Base-by-base conservation (phyloP, 2,329 filamentous ascomycete species). In the Colletotrichum cereale region DNA sequence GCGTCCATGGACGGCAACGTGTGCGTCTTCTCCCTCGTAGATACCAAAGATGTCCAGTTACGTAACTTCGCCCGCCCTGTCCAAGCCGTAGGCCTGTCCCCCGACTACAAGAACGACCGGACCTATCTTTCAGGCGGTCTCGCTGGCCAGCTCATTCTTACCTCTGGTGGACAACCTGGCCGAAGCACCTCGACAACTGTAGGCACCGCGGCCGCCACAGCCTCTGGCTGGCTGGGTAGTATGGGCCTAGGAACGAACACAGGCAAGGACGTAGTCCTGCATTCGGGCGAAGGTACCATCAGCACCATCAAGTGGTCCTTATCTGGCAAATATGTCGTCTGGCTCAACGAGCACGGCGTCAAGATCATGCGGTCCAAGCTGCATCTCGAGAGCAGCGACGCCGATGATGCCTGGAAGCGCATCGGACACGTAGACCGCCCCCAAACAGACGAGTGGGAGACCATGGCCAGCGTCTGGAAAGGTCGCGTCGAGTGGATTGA, bases 391-490 rank as follows among this genome's bases (percentile, higher is more conserved):
- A 90, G 86, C 73, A 87, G 87, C 16, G 92, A 97, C 77, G 84
- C 88, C 2, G 95, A 98, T 21, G 91, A 92, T 74, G 94, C 95
- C 2, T 99, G 97, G 97, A 97, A 96, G 81, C 89, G 96, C 12
- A 94, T 99, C 73, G 95, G 94, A 31, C 96, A 98, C 79, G 92
- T 97, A 72, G 95, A 97, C 78, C 90, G 95, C 53, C 96, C 96
- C 2, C 93, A 94, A 76, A 93, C 92, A 6, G 90, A 92, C 11
- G 91, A 92, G 67, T 98, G 96, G 94, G 94, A 98, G 75, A 95
- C 97, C 52, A 98, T 99, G 95, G 95, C 95, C 0, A 90, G 93
- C 57, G 94, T 98, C 5, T 98, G 96, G 95, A 97, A 96, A 83
- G 94, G 93, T 2, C 88, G 95, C 29, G 91, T 91, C 1, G 95